Evolutionary conservation across 768 basidiomycete genomes (phyloP), one percentile per base, ranked within the genome.

Genomic region (Collybiopsis luxurians): DNA sequence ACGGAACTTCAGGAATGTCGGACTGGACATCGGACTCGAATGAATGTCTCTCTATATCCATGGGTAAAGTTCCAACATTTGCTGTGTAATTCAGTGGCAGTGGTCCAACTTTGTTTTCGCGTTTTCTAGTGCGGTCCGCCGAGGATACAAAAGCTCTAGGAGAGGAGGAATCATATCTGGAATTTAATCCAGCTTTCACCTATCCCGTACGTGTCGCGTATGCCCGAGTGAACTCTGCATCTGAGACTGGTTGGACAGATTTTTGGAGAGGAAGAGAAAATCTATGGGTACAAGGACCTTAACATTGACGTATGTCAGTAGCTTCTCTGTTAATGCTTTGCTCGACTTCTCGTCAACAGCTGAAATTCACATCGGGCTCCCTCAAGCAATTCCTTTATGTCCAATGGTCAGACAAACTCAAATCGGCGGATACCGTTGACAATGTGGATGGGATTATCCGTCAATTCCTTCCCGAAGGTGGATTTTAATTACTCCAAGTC

Each of bases 181-280:
- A 77, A 19, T 98, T 97, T 71, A 80, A 89, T 59, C 96, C 96
- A 2, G 74, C 78, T 3, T 99, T 98, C 75, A 98, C 96, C 0
- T 99, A 99, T 73, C 95, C 96, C 4, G 92, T 92, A 64, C 52
- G 86, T 68, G 30, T 21, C 34, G n/a, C 31, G 40, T n/a, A 17
- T 27, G 10, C 21, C 17, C 36, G 49, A 36, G 12, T 23, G 6
- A 31, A 53, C 10, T 21, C 31, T 26, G 34, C 21, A 6, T 31
- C 50, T 6, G 1, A 17, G 13, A 47, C 31, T 40, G 48, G 11
- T 36, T 24, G 9, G 49, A 50, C 44, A 93, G 91, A 95, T 99
- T 65, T 98, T 86, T 67, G 96, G 96, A 52, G 93, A 98, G 64
- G 90, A 96, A 53, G 95, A 99, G 74, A 95, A 87, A 74, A 88